Evolutionary conservation across 306 rosid species (phyloP).

Genomic region (Quercus agrifolia): DNA sequence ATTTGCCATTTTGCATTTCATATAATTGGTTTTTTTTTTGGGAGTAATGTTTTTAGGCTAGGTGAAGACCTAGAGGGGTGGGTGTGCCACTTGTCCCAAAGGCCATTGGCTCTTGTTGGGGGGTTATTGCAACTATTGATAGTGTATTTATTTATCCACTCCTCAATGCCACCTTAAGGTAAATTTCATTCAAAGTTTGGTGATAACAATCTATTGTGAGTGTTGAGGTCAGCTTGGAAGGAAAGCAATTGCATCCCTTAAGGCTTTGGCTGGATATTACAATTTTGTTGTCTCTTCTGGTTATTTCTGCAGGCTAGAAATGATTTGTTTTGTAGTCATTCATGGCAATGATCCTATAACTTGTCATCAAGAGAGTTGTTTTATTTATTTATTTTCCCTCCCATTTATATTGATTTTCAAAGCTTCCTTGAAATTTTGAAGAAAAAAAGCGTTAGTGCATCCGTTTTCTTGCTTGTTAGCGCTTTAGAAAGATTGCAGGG

Average conservation of each 20-base stretch:
- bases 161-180: not conserved
- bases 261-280: not conserved
- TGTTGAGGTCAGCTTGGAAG: not conserved
- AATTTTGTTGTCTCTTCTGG: not conserved
- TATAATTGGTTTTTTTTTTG: not conserved
- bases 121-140: not conserved
- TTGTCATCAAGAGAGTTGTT: too few species aligned
- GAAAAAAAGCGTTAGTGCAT: not conserved
- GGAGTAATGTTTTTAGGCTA: not conserved
- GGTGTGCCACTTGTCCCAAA: too few species aligned
- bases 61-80: too few species aligned
- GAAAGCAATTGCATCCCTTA: not conserved
- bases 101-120: not conserved
- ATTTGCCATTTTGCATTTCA: not conserved
- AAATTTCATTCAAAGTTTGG: not conserved
- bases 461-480: too few species aligned
- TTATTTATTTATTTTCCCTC: not conserved
- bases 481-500: too few species aligned
- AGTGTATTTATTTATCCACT: not conserved
- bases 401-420: not conserved
- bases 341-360: not conserved
- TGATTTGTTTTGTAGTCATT: not conserved
- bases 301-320: not conserved
- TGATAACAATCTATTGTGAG: not conserved
- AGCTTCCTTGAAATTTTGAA: not conserved